Base-by-base conservation (phyloP, 805 yeast species). In the Phaffomyces antillensis region DNA sequence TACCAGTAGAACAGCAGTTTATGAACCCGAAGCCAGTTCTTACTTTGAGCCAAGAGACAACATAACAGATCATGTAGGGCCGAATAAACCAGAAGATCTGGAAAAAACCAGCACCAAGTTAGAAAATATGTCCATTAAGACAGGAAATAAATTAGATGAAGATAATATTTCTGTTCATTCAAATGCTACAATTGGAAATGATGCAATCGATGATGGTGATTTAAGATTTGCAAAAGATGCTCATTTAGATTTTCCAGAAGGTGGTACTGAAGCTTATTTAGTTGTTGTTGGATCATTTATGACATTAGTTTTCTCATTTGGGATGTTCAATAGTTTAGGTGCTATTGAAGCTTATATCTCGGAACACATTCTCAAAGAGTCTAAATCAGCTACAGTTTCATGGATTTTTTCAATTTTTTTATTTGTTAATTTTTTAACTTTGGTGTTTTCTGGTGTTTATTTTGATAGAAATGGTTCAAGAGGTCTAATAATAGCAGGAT, bases 391-490 rank as follows among this genome's bases (percentile, higher is more conserved):
- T 2, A 61, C 74, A 2, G 68, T 79, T 7, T 73, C 84, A 5
- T 79, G 87, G 86, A 72, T 82, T 26, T 82, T 82, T 52, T 80
- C 87, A 2, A 59, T 81, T 26, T 76, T 71, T 58, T 60, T 74
- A 45, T 71, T 75, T 30, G 57, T 79, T 28, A 65, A 75, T 10
- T 77, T 73, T 54, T 58, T 70, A n/a, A 64, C 73, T 2, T 74
- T 79, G 8, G 66, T 78, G 31, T 60, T 78, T 25, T 68, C 75
- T 9, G 89, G 86, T 2, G 75, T 79, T 11, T 64, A 75, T 15
- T 79, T 79, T 53, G 86, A 79, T 52, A 62, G 71, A 46, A 66
- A 70, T 40, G 85, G 85, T 3, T 66, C 75, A 18, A 65, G 63
- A 37, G 42, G 52, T 8, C 70, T 79, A 2, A 55, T 79, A 51